A percentile compares a stretch with the other conserved stretches of the same genome.
These are phyloP conservation scores for Trichoderma sp. DNA, from an alignment of 2,329 filamentous ascomycete genomes.

Conservation along the genomic window DNA sequence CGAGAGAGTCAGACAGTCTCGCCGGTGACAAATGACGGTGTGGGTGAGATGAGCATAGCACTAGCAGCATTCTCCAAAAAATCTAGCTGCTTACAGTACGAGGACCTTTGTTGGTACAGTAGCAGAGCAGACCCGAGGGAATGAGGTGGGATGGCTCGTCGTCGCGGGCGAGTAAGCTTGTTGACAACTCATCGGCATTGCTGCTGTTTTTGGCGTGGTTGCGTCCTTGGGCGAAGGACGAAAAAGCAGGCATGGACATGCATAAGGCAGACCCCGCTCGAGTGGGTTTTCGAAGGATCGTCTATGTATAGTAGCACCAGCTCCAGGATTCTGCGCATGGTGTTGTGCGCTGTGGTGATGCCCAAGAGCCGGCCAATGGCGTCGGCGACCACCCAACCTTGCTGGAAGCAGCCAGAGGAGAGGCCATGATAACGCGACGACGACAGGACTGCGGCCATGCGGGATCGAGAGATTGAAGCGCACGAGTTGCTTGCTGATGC, in stretches of 20 bases:
- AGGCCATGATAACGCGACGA: not conserved
- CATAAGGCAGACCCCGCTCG: conserved; percentile 1
- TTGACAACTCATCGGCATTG: conserved; percentile 14
- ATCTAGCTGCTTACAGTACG: conserved; percentile 14
- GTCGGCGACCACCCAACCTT: not conserved
- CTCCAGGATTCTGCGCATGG: not conserved
- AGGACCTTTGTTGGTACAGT: not conserved
- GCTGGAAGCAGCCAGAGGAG: not conserved
- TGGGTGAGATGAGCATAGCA: conserved; percentile 14
- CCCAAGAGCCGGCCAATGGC: not conserved
- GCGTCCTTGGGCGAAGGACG: not conserved
- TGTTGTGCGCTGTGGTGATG: conserved; percentile 11
- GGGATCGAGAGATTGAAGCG: not conserved
- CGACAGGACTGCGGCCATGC: not conserved
- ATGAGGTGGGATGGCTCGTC: not conserved
- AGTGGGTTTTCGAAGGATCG: conserved; percentile 10
- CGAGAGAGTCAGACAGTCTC: not conserved
- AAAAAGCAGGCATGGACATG: not conserved
- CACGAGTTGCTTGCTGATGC: not conserved
- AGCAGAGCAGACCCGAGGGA: not conserved
- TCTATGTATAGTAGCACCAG: not conserved
- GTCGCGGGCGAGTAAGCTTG: not conserved
- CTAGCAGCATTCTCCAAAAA: not conserved
- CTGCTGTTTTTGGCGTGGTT: not conserved
- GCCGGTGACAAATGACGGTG: not conserved